Evolutionary conservation across 2,329 filamentous ascomycete species (phyloP).

Genomic region (Penicillium palitans): DNA sequence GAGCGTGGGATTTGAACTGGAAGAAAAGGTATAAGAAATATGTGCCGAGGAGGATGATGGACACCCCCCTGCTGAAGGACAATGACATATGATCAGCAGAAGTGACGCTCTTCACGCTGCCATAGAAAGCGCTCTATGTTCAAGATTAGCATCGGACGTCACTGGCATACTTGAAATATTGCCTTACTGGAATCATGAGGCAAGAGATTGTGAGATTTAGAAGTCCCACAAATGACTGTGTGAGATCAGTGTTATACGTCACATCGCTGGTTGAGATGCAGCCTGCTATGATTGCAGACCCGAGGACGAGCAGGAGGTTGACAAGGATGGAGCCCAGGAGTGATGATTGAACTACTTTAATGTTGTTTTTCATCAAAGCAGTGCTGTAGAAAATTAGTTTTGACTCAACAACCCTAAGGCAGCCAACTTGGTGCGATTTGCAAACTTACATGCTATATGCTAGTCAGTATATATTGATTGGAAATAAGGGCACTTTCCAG

Average conservation of each 20-base stretch:
- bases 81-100: constrained; percentile 62
- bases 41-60: constrained; percentile 1
- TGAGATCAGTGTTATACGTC: constrained; percentile 89
- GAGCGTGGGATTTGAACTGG: constrained; percentile 9
- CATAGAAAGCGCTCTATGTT: constrained; percentile 73
- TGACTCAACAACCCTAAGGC: constrained; percentile 43
- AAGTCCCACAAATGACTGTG: constrained; percentile 87
- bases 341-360: constrained; percentile 84
- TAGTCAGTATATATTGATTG: neutral
- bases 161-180: constrained; percentile 28
- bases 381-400: neutral
- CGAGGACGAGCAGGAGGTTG: constrained; percentile 80
- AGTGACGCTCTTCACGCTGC: constrained; percentile 67
- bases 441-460: neutral
- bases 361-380: constrained; percentile 60
- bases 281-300: constrained; percentile 82
- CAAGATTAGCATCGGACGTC: constrained; percentile 30
- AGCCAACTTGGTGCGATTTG: neutral
- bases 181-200: constrained; percentile 70
- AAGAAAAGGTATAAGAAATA: constrained; percentile 20
- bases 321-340: constrained; percentile 81
- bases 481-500: constrained; percentile 21
- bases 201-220: constrained; percentile 86
- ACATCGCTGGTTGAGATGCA: constrained; percentile 81
- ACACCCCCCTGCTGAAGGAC: constrained; percentile 70